A percentile compares a stretch with the other conserved stretches of the same genome.
Conservation (phyloP, 1,139 yeast genomes). For the Zhuliangozyma blackwelliae region DNA sequence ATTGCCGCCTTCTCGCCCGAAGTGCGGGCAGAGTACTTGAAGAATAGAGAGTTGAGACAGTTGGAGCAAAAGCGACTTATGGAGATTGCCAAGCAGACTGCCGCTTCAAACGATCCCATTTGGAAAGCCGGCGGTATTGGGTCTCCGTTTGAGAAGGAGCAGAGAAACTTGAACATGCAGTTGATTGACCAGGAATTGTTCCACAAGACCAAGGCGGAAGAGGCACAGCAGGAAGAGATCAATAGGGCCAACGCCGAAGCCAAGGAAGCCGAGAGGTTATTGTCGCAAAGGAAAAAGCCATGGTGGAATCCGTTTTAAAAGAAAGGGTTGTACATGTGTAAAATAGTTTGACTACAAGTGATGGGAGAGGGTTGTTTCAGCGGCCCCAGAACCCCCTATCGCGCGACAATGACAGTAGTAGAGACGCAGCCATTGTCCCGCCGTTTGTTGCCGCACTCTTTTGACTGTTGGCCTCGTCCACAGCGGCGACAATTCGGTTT, state of each 20-base stretch:
- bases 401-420: conserved; percentile 41
- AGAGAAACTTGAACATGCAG: conserved; percentile 29
- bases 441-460: conserved; percentile 17
- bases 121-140: conserved; percentile 74
- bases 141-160: conserved; percentile 56
- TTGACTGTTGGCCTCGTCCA: conserved; percentile 57
- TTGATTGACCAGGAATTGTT: conserved; percentile 48
- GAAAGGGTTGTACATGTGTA: conserved; percentile 2
- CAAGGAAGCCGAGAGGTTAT: conserved; percentile 27
- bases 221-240: conserved; percentile 39
- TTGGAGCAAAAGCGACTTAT: conserved; percentile 64
- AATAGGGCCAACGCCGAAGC: conserved; percentile 32
- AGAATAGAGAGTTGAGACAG: conserved; percentile 57
- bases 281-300: conserved; percentile 24
- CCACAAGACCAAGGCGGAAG: conserved; percentile 43
- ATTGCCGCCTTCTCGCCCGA: conserved; percentile 78
- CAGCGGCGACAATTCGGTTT: conserved; percentile 74
- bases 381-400: conserved; percentile 46
- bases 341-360: not conserved
- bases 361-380: too few relatives aligned
- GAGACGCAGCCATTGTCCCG: conserved; percentile 20
- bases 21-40: conserved; percentile 69
- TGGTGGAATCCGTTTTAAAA: conserved; percentile 24
- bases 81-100: conserved; percentile 58
- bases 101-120: conserved; percentile 66